These are phyloP conservation scores for Taxillus chinensis DNA, from an alignment of 164 flowering plant species.

Conservation along the genomic window DNA sequence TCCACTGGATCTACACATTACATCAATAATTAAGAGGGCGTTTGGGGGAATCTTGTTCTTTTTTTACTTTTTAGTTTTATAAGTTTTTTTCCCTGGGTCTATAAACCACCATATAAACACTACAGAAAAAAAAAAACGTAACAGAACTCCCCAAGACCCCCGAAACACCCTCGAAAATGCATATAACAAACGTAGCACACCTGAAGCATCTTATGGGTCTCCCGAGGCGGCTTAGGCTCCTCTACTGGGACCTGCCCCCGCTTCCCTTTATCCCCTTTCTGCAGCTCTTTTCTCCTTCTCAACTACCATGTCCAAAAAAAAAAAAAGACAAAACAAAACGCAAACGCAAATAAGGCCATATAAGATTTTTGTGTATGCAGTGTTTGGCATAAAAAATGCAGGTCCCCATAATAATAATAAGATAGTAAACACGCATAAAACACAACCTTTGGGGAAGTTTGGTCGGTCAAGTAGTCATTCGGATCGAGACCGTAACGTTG, in stretches of 20 bases:
- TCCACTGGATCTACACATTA: no score
- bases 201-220: conserved; percentile 83
- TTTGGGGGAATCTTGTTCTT: no score
- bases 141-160: no score
- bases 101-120: no score
- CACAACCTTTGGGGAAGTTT: conserved; percentile 35
- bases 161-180: not conserved
- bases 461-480: conserved; percentile 33
- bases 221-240: conserved; percentile 39
- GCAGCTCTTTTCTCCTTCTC: conserved; percentile 40
- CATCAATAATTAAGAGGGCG: no score
- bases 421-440: not conserved
- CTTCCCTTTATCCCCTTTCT: conserved; percentile 21
- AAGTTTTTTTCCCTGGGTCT: no score
- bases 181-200: conserved; percentile 16
- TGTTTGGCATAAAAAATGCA: not conserved
- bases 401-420: not conserved
- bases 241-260: conserved; percentile 12
- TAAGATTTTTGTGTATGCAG: not conserved
- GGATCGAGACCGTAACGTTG: conserved; percentile 65
- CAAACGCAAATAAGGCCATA: not conserved
- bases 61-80: no score
- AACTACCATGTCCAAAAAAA: conserved; percentile 14
- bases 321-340: not conserved
- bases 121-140: no score